These are phyloP conservation scores for Malassezia globosa DNA, from an alignment of 1,284 basidiomycete genomes.

Conservation along the genomic window DNA sequence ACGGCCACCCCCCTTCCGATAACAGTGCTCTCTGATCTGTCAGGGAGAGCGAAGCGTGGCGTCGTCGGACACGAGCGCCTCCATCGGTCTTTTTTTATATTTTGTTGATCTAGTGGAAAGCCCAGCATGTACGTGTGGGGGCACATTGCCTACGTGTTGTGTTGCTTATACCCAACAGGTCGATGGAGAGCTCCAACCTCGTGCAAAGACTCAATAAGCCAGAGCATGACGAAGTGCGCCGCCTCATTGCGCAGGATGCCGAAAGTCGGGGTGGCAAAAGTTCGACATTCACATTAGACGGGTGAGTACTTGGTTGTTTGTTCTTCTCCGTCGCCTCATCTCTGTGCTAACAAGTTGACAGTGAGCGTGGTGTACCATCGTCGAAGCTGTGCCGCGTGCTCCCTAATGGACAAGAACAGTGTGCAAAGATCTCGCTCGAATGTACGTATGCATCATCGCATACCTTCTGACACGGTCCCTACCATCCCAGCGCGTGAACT, in stretches of 20 bases:
- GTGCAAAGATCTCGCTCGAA: slow-evolving; percentile 11
- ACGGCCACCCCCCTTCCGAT: no score
- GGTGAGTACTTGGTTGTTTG: no score
- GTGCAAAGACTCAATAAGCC: slow-evolving; percentile 11
- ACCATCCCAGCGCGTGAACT: slow-evolving; percentile 11
- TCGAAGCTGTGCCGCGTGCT: slow-evolving; percentile 15
- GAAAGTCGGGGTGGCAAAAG: slow-evolving; percentile 4
- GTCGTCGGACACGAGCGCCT: no score
- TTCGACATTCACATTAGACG: slow-evolving; percentile 11
- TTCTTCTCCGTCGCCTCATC: no score
- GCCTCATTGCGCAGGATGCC: slow-evolving; percentile 13
- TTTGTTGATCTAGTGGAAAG: no score
- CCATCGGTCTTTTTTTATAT: no score
- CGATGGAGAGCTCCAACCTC: slow-evolving; percentile 12
- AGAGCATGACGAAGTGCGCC: slow-evolving; percentile 14
- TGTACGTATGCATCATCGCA: background rate
- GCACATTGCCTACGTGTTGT: background rate
- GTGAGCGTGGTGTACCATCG: slow-evolving; percentile 6
- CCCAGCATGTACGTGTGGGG: slow-evolving; percentile 7
- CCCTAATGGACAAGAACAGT: slow-evolving; percentile 15
- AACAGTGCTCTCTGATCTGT: no score
- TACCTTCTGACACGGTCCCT: background rate
- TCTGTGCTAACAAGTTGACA: background rate
- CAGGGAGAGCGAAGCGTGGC: no score
- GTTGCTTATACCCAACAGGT: slow-evolving; percentile 8